Percentiles rank a stretch among this genome's conserved stretches.
Conservation (phyloP, 2,329 filamentous ascomycete genomes). For the Xylariaceae sp. region DNA sequence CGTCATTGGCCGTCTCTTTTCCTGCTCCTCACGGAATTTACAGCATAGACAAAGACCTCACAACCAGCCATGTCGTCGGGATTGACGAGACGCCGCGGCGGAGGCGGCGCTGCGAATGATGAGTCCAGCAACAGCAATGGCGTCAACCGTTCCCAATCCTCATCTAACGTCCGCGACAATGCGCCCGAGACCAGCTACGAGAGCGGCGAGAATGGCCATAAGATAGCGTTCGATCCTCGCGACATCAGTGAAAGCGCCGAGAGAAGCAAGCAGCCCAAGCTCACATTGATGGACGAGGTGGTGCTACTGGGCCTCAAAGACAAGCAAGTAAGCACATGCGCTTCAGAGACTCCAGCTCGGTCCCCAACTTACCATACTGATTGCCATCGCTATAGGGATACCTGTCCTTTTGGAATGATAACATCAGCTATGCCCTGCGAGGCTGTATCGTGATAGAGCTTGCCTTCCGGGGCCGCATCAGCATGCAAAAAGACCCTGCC, state of each 20-base stretch:
- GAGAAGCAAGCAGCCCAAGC: slow-evolving; percentile 93
- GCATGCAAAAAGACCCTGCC: slow-evolving; percentile 96
- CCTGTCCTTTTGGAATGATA: slow-evolving; percentile 99
- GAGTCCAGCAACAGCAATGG: slow-evolving; percentile 50
- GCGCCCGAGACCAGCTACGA: slow-evolving; percentile 79
- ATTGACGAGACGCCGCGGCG: slow-evolving; percentile 41
- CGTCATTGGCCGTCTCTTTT: neutral
- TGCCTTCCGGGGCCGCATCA: slow-evolving; percentile 90
- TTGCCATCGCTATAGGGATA: slow-evolving; percentile 62
- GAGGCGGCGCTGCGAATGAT: slow-evolving; percentile 48
- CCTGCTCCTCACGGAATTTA: neutral
- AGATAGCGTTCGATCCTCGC: slow-evolving; percentile 94
- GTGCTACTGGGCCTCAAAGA: slow-evolving; percentile 93
- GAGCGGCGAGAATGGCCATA: slow-evolving; percentile 91
- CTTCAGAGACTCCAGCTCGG: neutral
- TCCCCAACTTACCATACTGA: slow-evolving; percentile 14
- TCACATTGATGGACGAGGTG: slow-evolving; percentile 98
- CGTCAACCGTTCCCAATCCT: slow-evolving; percentile 54
- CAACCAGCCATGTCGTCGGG: slow-evolving; percentile 37
- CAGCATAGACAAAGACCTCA: neutral
- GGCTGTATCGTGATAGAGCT: slow-evolving; percentile 98
- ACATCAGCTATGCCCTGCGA: slow-evolving; percentile 95
- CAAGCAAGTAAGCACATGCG: slow-evolving; percentile 71
- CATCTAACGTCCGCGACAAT: slow-evolving; percentile 48
- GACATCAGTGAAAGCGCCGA: slow-evolving; percentile 97